Percentiles rank a stretch among this genome's conserved stretches.
These are phyloP conservation scores for Metschnikowia reukaufii DNA, from an alignment of 805 yeast species.

Conservation along the genomic window DNA sequence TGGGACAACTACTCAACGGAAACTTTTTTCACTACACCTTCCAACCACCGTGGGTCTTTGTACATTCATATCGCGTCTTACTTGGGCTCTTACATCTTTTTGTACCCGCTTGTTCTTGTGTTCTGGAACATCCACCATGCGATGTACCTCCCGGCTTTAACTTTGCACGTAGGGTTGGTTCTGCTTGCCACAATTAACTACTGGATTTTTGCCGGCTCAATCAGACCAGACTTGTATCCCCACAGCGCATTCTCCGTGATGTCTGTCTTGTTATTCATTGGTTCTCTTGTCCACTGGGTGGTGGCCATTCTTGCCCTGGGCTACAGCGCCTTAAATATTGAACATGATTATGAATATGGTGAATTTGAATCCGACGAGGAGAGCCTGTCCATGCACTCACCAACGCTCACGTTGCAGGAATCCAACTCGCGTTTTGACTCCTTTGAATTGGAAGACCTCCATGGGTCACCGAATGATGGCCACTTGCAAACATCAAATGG, in stretches of 20 bases:
- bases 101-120: conserved; percentile 70
- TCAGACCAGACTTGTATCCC: conserved; percentile 65
- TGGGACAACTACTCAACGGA: conserved; percentile 83
- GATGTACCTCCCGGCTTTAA: conserved; percentile 31
- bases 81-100: conserved; percentile 44
- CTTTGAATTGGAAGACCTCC: conserved; percentile 24
- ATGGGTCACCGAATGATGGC: conserved; percentile 9
- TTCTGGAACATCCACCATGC: conserved; percentile 58
- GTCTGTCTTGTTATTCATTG: conserved; percentile 58
- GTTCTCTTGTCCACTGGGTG: conserved; percentile 53
- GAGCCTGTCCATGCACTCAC: conserved; percentile 16
- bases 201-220: conserved; percentile 56
- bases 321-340: conserved; percentile 31
- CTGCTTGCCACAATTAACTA: conserved; percentile 54
- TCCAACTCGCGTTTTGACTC: conserved; percentile 19
- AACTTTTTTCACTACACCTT: conserved; percentile 59
- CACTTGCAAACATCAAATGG: conserved; percentile 27
- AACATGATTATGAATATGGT: conserved; percentile 14
- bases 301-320: conserved; percentile 52
- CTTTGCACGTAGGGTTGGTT: conserved; percentile 46
- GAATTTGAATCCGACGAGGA: conserved; percentile 18
- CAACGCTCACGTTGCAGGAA: conserved; percentile 16
- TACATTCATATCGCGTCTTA: conserved; percentile 53
- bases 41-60: conserved; percentile 52
- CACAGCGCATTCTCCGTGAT: conserved; percentile 68